phyloP scores from a whole-genome alignment of 306 rosid species.

The Begonia loranthoides region DNA sequence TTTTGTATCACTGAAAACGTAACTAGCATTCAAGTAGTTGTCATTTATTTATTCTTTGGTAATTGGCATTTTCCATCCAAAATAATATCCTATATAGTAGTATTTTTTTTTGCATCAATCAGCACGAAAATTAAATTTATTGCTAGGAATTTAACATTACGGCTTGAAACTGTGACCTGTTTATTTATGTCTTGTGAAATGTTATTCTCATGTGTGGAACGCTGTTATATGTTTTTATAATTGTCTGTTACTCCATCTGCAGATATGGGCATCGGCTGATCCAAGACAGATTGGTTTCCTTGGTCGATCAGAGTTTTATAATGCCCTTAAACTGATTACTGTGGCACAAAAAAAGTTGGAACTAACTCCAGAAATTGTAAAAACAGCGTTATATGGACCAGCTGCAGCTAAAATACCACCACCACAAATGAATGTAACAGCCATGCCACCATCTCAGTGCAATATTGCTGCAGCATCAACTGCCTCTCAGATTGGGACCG shows the following conservation, averaged over 20 bases:
- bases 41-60: too few relatives aligned
- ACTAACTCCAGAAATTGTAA: slow-evolving; percentile 72
- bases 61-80: too few relatives aligned
- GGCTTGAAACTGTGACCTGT: too few relatives aligned
- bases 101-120: too few relatives aligned
- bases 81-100: too few relatives aligned
- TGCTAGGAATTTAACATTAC: too few relatives aligned
- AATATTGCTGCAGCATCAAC: slow-evolving; percentile 30
- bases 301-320: slow-evolving; percentile 80
- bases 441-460: slow-evolving; percentile 32
- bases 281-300: slow-evolving; percentile 66
- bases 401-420: slow-evolving; percentile 95
- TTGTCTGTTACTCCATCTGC: slow-evolving; percentile 17
- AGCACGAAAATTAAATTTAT: too few relatives aligned
- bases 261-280: slow-evolving; percentile 89
- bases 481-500: slow-evolving; percentile 23
- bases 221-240: slow-evolving; percentile 4
- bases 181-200: not conserved
- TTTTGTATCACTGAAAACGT: too few relatives aligned
- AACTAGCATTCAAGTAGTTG: too few relatives aligned
- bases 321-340: slow-evolving; percentile 96
- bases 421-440: slow-evolving; percentile 56
- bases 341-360: slow-evolving; percentile 94
- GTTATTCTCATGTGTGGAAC: not conserved
- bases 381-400: slow-evolving; percentile 83